These are phyloP conservation scores for Ligustrum vulgare DNA, from an alignment of 257 asterid genomes.

Conservation along the genomic window DNA sequence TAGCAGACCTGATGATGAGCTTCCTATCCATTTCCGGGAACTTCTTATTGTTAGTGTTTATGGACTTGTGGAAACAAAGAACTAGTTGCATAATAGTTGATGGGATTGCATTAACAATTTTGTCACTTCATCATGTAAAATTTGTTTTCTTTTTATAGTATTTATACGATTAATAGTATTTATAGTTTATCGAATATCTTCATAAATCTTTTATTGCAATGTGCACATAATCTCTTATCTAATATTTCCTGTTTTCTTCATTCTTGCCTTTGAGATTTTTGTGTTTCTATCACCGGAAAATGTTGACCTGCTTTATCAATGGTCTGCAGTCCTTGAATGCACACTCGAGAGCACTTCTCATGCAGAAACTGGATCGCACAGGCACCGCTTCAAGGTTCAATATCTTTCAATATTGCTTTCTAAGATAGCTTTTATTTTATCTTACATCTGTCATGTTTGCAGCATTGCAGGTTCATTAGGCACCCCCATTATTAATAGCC, in stretches of 20 bases:
- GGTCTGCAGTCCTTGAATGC: constrained; percentile 65
- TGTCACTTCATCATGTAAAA: neutral
- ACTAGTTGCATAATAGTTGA: neutral
- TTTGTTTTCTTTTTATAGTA: neutral
- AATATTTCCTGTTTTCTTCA: constrained; percentile 1
- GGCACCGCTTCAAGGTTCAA: constrained; percentile 59
- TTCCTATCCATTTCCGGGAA: neutral
- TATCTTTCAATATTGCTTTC: constrained; percentile 2
- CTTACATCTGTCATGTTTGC: constrained; percentile 27
- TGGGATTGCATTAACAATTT: neutral
- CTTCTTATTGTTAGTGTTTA: neutral
- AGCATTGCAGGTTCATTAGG: constrained; percentile 43
- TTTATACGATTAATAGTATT: neutral
- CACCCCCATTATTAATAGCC: constrained; percentile 10
- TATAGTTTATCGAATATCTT: neutral
- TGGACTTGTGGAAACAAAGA: neutral
- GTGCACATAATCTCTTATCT: neutral
- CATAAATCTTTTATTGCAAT: neutral
- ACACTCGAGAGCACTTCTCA: constrained; percentile 58
- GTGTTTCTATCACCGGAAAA: constrained; percentile 9
- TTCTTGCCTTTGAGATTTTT: constrained; percentile 14
- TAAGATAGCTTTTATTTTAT: constrained; percentile 4
- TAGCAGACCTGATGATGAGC: neutral
- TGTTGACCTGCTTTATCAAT: constrained; percentile 23
- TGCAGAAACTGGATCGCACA: constrained; percentile 67